Base-by-base conservation (phyloP, 1,284 basidiomycete species). In the Microbotryum violaceum region DNA sequence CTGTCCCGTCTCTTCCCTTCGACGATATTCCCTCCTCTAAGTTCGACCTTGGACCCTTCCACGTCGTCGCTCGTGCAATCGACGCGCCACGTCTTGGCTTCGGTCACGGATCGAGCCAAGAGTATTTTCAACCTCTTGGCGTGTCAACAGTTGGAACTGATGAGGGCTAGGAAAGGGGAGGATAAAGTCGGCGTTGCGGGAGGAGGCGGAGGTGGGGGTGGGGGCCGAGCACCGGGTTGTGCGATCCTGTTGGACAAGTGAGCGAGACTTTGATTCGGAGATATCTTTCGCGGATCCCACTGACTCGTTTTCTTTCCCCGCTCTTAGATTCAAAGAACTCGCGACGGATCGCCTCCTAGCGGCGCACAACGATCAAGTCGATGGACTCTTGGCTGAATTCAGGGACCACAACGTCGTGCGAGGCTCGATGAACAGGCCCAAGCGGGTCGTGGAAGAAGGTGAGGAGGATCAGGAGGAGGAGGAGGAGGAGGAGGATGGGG, bases 361-460 rank as follows among this genome's bases (percentile, higher is more conserved):
- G 7, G 85, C 87, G 52, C 91, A 85, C 73, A 89, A 92, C 70
- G 88, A 86, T 18, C 82, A 90, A 49, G 79, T 93, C 72, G 81
- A 87, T 37, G 83, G 89, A 9, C 78, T 92, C 37, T 77, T 96
- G 55, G 85, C 85, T 27, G 92, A 97, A 76, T 96, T 92, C 75
- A 82, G 82, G 70, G 92, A 97, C 74, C 92, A 97, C 71, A 84
- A 84, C 2, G 74, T 96, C 69, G 83, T 96, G 18, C 78, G 88
- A 20, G 76, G 78, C 20, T 79, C 80, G 8, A 63, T 64, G n/a
- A 54, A 70, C 72, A 44, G 65, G 31, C 71, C 71, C 3, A 57
- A 61, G 25, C 37, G 16, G 16, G 33, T 60, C 7, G n/a, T 63
- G 23, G 62, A 63, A 18, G 62, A 27, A 76, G 78, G 67, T 75